phyloP scores from a whole-genome alignment of 257 asterid species.

The Catharanthus roseus region DNA sequence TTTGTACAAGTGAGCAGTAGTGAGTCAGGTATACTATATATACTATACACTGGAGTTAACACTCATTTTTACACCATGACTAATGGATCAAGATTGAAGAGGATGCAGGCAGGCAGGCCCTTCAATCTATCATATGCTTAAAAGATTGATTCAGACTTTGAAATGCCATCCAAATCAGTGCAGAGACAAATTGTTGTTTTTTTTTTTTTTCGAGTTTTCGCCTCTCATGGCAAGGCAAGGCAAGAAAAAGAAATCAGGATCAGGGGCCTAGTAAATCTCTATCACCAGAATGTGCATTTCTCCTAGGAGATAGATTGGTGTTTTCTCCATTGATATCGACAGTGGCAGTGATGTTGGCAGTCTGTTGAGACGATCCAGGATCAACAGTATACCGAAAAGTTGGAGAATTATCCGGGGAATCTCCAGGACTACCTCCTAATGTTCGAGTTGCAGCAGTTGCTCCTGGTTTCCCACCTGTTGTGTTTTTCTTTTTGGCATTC shows the following conservation, averaged over 20 bases:
- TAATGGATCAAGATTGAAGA: not conserved
- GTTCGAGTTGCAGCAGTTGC: conserved; percentile 18
- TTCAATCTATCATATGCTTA: not conserved
- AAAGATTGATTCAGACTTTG: not conserved
- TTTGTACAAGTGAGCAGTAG: no score
- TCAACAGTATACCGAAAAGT: not conserved
- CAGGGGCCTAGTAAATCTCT: conserved; percentile 34
- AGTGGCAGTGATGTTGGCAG: conserved; percentile 38
- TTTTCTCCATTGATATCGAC: conserved; percentile 34
- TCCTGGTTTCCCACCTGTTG: conserved; percentile 1
- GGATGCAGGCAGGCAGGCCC: not conserved
- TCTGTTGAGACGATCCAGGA: conserved; percentile 12
- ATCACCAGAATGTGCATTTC: not conserved
- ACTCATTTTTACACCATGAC: not conserved
- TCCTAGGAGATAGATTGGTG: conserved; percentile 9
- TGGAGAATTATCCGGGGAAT: conserved; percentile 34
- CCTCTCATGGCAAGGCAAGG: no score
- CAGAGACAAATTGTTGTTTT: no score
- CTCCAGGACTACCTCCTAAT: conserved; percentile 45
- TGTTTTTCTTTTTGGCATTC: conserved; percentile 49
- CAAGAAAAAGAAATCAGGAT: conserved; percentile 19
- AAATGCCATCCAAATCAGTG: not conserved
- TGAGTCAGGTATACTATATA: not conserved
- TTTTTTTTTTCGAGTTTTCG: not conserved
- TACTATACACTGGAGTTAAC: not conserved